phyloP scores from a whole-genome alignment of 371 early-diverging fungal genomes.

The Lichtheimia ramosa region DNA sequence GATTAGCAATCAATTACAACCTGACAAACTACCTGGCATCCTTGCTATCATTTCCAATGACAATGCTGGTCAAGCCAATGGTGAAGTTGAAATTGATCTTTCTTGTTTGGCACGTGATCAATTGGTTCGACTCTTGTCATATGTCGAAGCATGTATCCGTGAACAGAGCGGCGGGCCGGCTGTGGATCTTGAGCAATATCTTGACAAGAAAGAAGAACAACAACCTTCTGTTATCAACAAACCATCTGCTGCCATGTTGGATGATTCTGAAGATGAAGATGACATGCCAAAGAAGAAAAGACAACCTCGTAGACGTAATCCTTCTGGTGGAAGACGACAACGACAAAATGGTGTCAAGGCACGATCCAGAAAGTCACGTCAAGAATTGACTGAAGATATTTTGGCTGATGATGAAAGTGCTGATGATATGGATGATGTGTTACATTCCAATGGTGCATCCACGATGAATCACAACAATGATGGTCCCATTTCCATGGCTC shows the following conservation, averaged over 20 bases:
- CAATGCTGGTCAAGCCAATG: conserved; percentile 28
- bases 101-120: conserved; percentile 49
- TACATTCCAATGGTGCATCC: too few relatives aligned
- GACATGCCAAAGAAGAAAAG: conserved; percentile 3
- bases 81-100: conserved; percentile 49
- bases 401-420: conserved; percentile 5
- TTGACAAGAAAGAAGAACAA: conserved; percentile 20
- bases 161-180: conserved; percentile 50
- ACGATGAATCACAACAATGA: not conserved
- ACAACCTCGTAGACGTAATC: conserved; percentile 8
- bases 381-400: conserved; percentile 14
- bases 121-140: conserved; percentile 36
- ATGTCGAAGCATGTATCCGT: conserved; percentile 51
- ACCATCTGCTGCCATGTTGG: not conserved
- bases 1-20: conserved; percentile 41
- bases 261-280: conserved; percentile 20
- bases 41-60: conserved; percentile 38
- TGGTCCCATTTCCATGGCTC: conserved; percentile 47
- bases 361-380: conserved; percentile 1
- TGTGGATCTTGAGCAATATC: conserved; percentile 37
- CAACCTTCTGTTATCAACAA: conserved; percentile 15
- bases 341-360: conserved; percentile 5
- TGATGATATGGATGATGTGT: conserved; percentile 5
- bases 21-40: conserved; percentile 49
- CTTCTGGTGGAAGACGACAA: too few relatives aligned